A percentile compares a stretch with the other conserved stretches of the same genome.
These are phyloP conservation scores for Cystobasidium onofrii DNA, from an alignment of 768 basidiomycete species.

Conservation along the genomic window DNA sequence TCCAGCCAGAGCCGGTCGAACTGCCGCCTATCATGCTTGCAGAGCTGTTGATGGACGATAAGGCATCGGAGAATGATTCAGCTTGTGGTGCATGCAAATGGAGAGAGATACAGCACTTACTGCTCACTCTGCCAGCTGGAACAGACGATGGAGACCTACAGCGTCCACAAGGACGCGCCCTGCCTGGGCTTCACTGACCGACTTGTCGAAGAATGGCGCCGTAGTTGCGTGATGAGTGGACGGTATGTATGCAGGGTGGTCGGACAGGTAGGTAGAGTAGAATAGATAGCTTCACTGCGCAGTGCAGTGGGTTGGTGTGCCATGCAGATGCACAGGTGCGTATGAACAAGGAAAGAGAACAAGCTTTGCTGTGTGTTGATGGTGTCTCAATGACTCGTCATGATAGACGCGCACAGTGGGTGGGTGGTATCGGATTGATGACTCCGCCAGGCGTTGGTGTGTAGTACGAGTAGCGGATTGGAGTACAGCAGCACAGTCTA, in stretches of 20 bases:
- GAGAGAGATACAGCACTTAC: neutral
- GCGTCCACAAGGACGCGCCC: no score
- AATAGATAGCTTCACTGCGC: neutral
- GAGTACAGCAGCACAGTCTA: neutral
- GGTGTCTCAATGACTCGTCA: neutral
- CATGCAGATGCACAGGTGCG: no score
- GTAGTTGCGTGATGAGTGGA: neutral
- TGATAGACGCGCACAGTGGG: neutral
- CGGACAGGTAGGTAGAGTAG: neutral
- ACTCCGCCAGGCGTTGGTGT: neutral
- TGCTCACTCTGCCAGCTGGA: no score
- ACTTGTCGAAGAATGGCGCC: neutral
- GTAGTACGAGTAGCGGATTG: neutral
- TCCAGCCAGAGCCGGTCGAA: conserved; percentile 8
- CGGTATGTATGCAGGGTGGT: neutral
- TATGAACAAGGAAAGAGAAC: no score
- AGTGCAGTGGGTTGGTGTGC: neutral
- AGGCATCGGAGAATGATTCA: neutral
- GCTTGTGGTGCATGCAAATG: neutral
- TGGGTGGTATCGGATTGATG: neutral
- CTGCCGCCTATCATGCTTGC: neutral
- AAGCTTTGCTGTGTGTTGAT: neutral
- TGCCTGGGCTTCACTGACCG: no score
- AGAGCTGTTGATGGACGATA: neutral
- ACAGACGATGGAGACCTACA: no score